Evolutionary conservation across 192 early-diverging fungal species (phyloP).

Genomic region (Thamnidium elegans): DNA sequence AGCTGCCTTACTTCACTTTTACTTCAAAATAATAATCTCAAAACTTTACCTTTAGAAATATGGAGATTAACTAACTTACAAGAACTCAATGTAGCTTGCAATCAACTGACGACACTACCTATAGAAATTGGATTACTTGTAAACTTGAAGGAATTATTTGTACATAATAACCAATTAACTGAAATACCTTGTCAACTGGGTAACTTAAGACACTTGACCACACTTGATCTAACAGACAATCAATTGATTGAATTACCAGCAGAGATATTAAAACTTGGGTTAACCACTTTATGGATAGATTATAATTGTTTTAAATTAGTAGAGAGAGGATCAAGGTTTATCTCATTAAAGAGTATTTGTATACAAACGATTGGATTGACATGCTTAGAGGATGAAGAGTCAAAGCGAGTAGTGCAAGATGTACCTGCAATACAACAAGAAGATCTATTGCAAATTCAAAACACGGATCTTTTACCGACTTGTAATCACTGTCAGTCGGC

Average conservation of each 20-base stretch:
- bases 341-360: neutral
- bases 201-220: conserved; percentile 9
- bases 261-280: conserved; percentile 14
- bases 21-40: conserved; percentile 35
- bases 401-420: neutral
- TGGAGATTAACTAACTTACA: conserved; percentile 29
- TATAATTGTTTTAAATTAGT: conserved; percentile 22
- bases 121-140: conserved; percentile 25
- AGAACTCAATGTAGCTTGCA: conserved; percentile 37
- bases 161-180: conserved; percentile 34
- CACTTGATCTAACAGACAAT: conserved; percentile 38
- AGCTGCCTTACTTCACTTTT: conserved; percentile 22
- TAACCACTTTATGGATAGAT: conserved; percentile 24
- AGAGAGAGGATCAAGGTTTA: neutral
- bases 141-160: conserved; percentile 27
- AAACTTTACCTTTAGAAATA: conserved; percentile 23
- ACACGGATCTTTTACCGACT: neutral
- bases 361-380: conserved; percentile 5
- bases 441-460: neutral
- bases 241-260: conserved; percentile 28
- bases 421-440: neutral
- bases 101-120: conserved; percentile 28
- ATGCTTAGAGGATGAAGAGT: conserved; percentile 2
- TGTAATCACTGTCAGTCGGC: neutral
- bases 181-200: conserved; percentile 33